Evolutionary conservation across 305 asterid genomes (phyloP).

Genomic region (Fraxinus xanthoxyloides): DNA sequence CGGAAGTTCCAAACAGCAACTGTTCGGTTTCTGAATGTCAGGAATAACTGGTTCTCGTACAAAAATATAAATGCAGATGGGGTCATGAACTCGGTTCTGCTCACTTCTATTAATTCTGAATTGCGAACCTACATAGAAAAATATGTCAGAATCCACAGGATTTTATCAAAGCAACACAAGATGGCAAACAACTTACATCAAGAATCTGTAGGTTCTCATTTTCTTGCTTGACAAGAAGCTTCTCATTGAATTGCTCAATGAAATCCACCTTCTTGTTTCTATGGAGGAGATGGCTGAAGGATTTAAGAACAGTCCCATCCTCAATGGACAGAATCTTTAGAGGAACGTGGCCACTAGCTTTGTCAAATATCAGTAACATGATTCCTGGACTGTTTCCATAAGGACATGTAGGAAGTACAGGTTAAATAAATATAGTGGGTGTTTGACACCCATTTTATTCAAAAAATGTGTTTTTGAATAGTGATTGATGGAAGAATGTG

Average conservation of each 20-base stretch:
- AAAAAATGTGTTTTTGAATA: too few species aligned
- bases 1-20: conserved; percentile 99
- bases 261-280: conserved; percentile 95
- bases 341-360: conserved; percentile 75
- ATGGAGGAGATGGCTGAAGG: conserved; percentile 88
- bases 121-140: conserved; percentile 72
- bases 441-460: too few species aligned
- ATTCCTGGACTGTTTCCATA: conserved; percentile 78
- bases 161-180: neutral
- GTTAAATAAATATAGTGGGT: neutral
- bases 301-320: conserved; percentile 88
- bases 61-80: conserved; percentile 95
- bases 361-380: conserved; percentile 78
- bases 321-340: conserved; percentile 88
- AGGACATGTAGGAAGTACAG: neutral
- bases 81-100: conserved; percentile 91
- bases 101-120: conserved; percentile 83
- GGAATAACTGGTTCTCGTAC: conserved; percentile 86
- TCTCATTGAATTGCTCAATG: conserved; percentile 96
- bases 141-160: conserved; percentile 21
- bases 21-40: conserved; percentile 88
- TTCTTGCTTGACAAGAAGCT: conserved; percentile 97
- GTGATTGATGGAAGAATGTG: too few species aligned
- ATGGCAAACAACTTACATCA: conserved; percentile 52
- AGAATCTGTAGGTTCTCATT: conserved; percentile 95